Base-by-base conservation (phyloP, 306 rosid species). In the Ormosia semicastrata region DNA sequence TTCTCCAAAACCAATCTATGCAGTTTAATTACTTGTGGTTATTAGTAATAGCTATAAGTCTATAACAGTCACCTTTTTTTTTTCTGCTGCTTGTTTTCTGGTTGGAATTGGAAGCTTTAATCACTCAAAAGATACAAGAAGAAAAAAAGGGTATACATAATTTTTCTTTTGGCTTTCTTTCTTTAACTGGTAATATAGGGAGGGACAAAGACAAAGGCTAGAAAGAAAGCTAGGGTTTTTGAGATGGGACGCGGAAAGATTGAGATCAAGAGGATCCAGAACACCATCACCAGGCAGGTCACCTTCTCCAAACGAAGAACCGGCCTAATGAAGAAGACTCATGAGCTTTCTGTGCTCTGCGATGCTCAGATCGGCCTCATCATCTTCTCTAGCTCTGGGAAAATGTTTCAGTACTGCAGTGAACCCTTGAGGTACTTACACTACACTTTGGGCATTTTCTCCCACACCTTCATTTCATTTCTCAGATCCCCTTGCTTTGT, bases 311-410 rank as follows among this genome's bases (percentile, higher is more conserved):
- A 92, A 72, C 82, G 97, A 49, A 58, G 94, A 49, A 74, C 70
- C 0, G 93, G 97, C 0, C 76, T 92, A 8, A 12, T 92, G 29
- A 92, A 92, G 89, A 92, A 92, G 81, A 90, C 97, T 2, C 90
- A 80, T 52, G 97, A 92, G 34, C 97, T 92, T n/a, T 89, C 94
- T 17, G 92, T 92, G 10, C 85, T 92, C 0, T 92, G 97, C 39
- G 97, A 92, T 43, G 97, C 94, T 7, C 88, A 92, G 49, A 92
- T 92, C 29, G 94, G 89, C 1, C 90, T 90, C 66, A 81, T 92
- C 62, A 62, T 92, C 74, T 92, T 92, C 86, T 92, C 97, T 2
- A 80, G 84, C 46, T 88, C 87, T 3, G 94, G 94, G 3, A 92
- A 89, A 66, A 10, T 86, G 79, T 88, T 65, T 9, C 86, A 92